phyloP scores from a whole-genome alignment of 306 rosid genomes.

The Canavalia gladiata region DNA sequence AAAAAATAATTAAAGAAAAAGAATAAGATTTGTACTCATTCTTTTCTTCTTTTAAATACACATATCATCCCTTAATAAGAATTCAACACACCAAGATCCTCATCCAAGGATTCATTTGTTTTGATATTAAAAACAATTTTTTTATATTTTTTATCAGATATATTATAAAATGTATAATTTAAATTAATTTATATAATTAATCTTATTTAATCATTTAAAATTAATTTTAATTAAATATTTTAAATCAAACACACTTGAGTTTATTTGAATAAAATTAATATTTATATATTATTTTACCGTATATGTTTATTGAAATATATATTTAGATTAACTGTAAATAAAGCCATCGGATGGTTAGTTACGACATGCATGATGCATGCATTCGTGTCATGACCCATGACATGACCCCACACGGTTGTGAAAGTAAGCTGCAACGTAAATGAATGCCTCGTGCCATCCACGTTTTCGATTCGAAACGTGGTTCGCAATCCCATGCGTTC shows the following conservation, averaged over 20 bases:
- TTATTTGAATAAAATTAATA: too few relatives aligned
- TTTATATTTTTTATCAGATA: too few relatives aligned
- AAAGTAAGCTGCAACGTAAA: not conserved
- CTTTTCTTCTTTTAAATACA: not conserved
- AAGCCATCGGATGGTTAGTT: not conserved
- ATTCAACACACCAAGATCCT: not conserved
- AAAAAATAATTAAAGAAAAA: not conserved
- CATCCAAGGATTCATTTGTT: not conserved
- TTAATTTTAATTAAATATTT: too few relatives aligned
- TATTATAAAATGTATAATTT: too few relatives aligned
- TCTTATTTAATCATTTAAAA: too few relatives aligned
- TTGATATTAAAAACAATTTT: too few relatives aligned
- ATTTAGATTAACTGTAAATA: not conserved
- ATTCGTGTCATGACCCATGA: slow-evolving; percentile 31
- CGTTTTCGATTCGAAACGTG: slow-evolving; percentile 9
- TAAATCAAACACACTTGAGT: too few relatives aligned
- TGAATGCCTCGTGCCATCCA: slow-evolving; percentile 17
- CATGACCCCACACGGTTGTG: slow-evolving; percentile 38
- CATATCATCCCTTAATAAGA: not conserved
- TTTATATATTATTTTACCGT: too few relatives aligned
- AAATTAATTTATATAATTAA: too few relatives aligned
- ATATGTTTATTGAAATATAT: too few relatives aligned
- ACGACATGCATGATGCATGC: slow-evolving; percentile 39
- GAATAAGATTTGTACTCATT: not conserved
- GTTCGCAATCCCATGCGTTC: not conserved